These are phyloP conservation scores for Vanrija sp. DNA, from an alignment of 1,284 basidiomycete species.

Conservation along the genomic window DNA sequence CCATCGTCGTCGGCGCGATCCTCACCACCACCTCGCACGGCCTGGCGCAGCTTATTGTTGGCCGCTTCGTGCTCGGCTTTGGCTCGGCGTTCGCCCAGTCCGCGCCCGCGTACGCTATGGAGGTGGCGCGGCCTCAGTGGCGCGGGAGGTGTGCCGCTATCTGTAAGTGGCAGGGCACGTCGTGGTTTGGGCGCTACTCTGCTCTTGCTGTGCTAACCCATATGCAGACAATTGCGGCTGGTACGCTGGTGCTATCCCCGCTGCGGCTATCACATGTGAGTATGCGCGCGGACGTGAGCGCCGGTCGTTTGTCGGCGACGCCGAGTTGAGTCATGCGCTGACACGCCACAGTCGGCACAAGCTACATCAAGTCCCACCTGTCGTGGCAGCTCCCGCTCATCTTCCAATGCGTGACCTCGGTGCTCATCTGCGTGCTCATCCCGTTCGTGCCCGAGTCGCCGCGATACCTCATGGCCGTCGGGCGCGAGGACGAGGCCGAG, in stretches of 20 bases:
- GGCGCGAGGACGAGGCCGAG: constrained; percentile 26
- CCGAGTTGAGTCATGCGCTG: no score
- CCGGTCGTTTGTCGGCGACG: no score
- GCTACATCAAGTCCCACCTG: constrained; percentile 21
- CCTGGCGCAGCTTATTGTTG: constrained; percentile 47
- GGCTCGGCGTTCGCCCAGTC: constrained; percentile 49
- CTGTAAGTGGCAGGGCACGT: neutral
- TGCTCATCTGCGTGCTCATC: neutral
- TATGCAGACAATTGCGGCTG: constrained; percentile 20
- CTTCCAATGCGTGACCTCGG: constrained; percentile 15
- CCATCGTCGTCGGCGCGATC: constrained; percentile 50
- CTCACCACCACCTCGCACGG: constrained; percentile 30
- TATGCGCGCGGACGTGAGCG: no score
- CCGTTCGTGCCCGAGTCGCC: constrained; percentile 22
- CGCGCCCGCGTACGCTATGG: constrained; percentile 51
- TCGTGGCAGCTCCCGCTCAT: constrained; percentile 32
- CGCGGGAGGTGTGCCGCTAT: constrained; percentile 57
- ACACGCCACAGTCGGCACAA: neutral
- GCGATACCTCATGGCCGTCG: constrained; percentile 17
- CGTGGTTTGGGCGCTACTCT: no score
- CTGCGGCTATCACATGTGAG: constrained; percentile 5
- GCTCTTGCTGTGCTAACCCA: no score
- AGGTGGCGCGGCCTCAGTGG: constrained; percentile 63
- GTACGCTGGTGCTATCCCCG: constrained; percentile 30
- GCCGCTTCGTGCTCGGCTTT: constrained; percentile 56